A percentile compares a stretch with the other conserved stretches of the same genome.
Conservation (phyloP, 345 rosid species). For the Brassica cretica region DNA sequence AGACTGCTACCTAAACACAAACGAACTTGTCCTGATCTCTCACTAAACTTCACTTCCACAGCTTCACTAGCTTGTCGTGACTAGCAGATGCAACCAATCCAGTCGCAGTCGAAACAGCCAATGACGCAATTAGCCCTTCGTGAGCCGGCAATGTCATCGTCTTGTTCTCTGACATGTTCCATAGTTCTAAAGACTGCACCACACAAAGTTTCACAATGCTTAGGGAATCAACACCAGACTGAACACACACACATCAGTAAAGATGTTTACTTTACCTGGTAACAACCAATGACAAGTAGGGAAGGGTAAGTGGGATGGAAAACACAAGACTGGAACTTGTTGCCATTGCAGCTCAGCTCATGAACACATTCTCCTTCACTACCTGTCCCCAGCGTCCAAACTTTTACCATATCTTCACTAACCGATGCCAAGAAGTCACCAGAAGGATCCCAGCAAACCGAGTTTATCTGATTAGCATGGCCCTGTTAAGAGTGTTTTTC, state of each 20-base stretch:
- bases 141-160: constrained; percentile 78
- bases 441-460: constrained; percentile 91
- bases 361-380: constrained; percentile 86
- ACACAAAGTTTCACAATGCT: constrained; percentile 5
- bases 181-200: constrained; percentile 82
- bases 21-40: constrained; percentile 16
- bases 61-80: constrained; percentile 84
- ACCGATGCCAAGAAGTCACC: constrained; percentile 89
- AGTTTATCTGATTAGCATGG: constrained; percentile 70
- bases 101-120: constrained; percentile 69
- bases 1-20: constrained; percentile 25
- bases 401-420: constrained; percentile 90
- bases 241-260: background rate
- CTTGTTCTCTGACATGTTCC: constrained; percentile 89
- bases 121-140: constrained; percentile 71
- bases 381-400: constrained; percentile 90
- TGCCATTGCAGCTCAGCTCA: constrained; percentile 86
- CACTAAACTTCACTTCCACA: constrained; percentile 56
- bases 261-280: constrained; percentile 52
- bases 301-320: constrained; percentile 80
- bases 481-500: constrained; percentile 46
- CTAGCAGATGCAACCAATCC: constrained; percentile 95
- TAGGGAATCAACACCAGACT: background rate
- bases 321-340: constrained; percentile 82
- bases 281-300: constrained; percentile 84